Evolutionary conservation across 73 alveolate species (phyloP).

Genomic region (Uronychia setigera): DNA sequence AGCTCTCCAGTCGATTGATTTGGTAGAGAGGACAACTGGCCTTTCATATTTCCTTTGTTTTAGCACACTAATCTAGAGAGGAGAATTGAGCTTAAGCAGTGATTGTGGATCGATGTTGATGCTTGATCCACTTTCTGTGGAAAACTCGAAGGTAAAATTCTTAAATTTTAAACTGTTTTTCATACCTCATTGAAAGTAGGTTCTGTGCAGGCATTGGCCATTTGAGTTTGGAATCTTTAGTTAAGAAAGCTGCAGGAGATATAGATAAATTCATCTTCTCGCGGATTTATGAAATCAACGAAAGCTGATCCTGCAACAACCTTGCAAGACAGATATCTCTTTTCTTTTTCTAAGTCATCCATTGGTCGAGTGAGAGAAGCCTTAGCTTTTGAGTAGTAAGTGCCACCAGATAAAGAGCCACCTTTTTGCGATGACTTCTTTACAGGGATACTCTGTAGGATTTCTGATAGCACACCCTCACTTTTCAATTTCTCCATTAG

Average conservation of each 20-base stretch:
- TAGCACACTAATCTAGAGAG: slow-evolving; percentile 49
- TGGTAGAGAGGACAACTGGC: slow-evolving; percentile 61
- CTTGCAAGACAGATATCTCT: slow-evolving; percentile 48
- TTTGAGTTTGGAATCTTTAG: slow-evolving; percentile 39
- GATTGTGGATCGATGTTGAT: slow-evolving; percentile 37
- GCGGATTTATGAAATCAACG: slow-evolving; percentile 56
- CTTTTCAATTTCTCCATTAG: slow-evolving; percentile 55
- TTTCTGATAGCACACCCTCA: slow-evolving; percentile 65
- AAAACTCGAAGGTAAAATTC: slow-evolving; percentile 41
- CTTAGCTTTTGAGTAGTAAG: not conserved
- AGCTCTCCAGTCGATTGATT: slow-evolving; percentile 73
- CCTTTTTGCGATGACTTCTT: not conserved
- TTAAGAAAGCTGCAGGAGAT: slow-evolving; percentile 36
- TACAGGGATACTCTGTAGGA: slow-evolving; percentile 44
- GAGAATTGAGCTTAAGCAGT: slow-evolving; percentile 53
- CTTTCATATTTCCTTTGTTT: slow-evolving; percentile 30
- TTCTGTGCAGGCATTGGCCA: slow-evolving; percentile 35
- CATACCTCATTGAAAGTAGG: slow-evolving; percentile 15
- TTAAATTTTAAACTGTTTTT: slow-evolving; percentile 8
- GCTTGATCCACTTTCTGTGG: not conserved
- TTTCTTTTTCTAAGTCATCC: slow-evolving; percentile 23
- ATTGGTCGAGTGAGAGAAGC: not conserved
- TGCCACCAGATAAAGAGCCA: slow-evolving; percentile 13
- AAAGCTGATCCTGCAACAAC: slow-evolving; percentile 64
- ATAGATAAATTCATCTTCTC: slow-evolving; percentile 44